Percentiles rank a stretch among this genome's conserved stretches.
Conservation (phyloP, 768 basidiomycete genomes). For the Lactifluus volemus region DNA sequence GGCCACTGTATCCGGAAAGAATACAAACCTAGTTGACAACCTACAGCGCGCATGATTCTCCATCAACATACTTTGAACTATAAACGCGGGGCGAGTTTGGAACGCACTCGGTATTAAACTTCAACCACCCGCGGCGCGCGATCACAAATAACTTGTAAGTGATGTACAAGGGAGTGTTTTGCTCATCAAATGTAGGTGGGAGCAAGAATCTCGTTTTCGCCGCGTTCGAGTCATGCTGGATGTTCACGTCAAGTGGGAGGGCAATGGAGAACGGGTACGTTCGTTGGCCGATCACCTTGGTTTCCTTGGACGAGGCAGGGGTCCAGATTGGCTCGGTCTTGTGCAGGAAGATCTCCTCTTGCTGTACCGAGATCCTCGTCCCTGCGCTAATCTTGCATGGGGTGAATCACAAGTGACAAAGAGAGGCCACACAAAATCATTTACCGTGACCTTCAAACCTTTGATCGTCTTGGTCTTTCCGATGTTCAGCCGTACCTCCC, state of each 20-base stretch:
- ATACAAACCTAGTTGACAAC: conserved; percentile 28
- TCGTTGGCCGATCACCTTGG: conserved; percentile 2
- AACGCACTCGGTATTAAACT: conserved; percentile 41
- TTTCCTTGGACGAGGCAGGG: conserved; percentile 1
- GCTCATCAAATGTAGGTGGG: conserved; percentile 25
- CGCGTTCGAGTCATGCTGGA: not conserved
- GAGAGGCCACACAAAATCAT: not conserved
- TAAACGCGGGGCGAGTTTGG: not conserved
- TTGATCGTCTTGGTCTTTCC: conserved; percentile 12
- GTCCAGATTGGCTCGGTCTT: conserved; percentile 5
- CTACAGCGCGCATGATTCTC: conserved; percentile 18
- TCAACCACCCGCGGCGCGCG: conserved; percentile 40
- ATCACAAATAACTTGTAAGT: conserved; percentile 47
- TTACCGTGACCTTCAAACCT: conserved; percentile 7
- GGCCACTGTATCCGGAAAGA: conserved; percentile 28
- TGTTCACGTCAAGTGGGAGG: not conserved
- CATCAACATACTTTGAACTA: not conserved
- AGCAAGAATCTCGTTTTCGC: not conserved
- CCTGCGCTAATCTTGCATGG: conserved; percentile 6
- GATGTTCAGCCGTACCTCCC: conserved; percentile 8
- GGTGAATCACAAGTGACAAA: no score
- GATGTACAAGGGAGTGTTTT: conserved; percentile 45
- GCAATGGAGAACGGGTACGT: conserved; percentile 10
- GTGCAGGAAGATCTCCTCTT: conserved; percentile 12
- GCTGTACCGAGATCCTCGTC: conserved; percentile 8